Evolutionary conservation across 768 basidiomycete genomes (phyloP).

Genomic region (Coprinopsis marcescibilis): DNA sequence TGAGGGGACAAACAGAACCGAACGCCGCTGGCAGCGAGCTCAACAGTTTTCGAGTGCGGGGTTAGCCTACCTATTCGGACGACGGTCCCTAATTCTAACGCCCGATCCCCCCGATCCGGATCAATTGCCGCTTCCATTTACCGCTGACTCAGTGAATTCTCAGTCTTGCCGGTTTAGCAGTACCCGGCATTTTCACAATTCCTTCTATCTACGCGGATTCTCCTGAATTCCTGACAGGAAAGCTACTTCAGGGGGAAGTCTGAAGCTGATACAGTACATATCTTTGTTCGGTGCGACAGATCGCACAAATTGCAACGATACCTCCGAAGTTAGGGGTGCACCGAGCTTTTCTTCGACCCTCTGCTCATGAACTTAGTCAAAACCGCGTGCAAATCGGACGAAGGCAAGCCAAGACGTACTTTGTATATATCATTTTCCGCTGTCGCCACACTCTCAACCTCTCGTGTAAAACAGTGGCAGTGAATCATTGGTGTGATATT

Average conservation of each 20-base stretch:
- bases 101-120: constrained; percentile 3
- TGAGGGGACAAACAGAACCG: constrained; percentile 13
- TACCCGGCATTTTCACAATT: too few species aligned
- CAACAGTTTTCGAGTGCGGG: constrained; percentile 31
- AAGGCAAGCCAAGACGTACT: constrained; percentile 44
- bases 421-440: constrained; percentile 75
- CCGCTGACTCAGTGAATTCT: constrained; percentile 11
- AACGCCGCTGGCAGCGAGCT: constrained; percentile 15
- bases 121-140: background rate
- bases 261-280: constrained; percentile 96
- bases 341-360: constrained; percentile 67
- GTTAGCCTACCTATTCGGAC: constrained; percentile 17
- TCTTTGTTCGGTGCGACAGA: constrained; percentile 94
- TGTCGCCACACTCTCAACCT: constrained; percentile 50
- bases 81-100: background rate
- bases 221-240: constrained; percentile 15
- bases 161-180: background rate
- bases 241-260: constrained; percentile 34
- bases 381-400: background rate
- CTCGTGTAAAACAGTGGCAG: constrained; percentile 93
- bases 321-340: constrained; percentile 41
- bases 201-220: constrained; percentile 9
- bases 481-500: constrained; percentile 85
- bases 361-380: constrained; percentile 35
- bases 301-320: constrained; percentile 70